A percentile compares a stretch with the other conserved stretches of the same genome.
phyloP scores from a whole-genome alignment of 139 green algal species.

The Picochlorum sp. region DNA sequence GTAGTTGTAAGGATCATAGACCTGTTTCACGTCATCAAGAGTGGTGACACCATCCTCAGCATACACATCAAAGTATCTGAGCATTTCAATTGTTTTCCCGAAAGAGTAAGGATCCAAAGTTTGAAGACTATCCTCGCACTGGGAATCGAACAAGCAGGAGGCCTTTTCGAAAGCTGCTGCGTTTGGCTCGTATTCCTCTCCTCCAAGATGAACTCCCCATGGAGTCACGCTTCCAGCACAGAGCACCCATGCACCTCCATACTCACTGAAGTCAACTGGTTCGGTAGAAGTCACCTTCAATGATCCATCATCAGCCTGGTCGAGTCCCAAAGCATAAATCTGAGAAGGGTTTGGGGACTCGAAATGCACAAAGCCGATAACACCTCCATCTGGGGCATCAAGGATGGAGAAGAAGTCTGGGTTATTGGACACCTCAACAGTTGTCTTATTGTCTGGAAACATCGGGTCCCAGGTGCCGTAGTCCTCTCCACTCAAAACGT shows the following conservation, averaged over 20 bases:
- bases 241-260: neutral
- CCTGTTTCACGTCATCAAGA: neutral
- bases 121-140: constrained; percentile 1
- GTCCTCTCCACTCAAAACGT: constrained; percentile 1
- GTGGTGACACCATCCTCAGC: neutral
- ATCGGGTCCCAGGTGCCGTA: neutral
- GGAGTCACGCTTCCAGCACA: constrained; percentile 22
- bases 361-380: constrained; percentile 29
- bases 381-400: constrained; percentile 9
- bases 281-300: constrained; percentile 5
- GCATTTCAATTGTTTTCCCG: constrained; percentile 2
- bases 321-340: constrained; percentile 14
- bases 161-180: constrained; percentile 1
- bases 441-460: neutral
- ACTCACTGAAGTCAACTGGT: constrained; percentile 5
- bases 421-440: constrained; percentile 16
- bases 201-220: constrained; percentile 27
- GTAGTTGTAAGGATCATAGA: constrained; percentile 27
- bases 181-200: constrained; percentile 38
- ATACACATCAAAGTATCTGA: constrained; percentile 20
- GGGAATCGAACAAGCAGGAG: constrained; percentile 1
- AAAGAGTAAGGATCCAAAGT: neutral
- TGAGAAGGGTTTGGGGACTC: constrained; percentile 16
- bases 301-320: constrained; percentile 4
- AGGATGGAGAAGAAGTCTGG: constrained; percentile 30